Base-by-base conservation (phyloP, 2,329 filamentous ascomycete genomes). In the Nemania bipapillata region DNA sequence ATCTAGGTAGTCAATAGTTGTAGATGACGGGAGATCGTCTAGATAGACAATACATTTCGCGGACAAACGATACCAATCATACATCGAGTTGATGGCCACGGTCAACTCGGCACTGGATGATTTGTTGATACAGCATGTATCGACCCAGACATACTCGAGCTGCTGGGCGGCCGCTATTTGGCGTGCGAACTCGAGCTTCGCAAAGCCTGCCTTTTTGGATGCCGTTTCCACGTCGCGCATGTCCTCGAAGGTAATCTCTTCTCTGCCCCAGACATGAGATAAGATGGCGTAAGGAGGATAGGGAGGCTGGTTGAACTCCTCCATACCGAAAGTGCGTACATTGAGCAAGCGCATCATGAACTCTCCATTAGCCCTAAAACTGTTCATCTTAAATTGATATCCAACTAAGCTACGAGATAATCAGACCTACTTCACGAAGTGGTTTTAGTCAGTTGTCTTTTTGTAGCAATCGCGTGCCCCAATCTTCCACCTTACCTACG, bases 341-440 rank as follows among this genome's bases (percentile, higher is more conserved):
- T 56, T 56, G 35, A 56, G 35, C 12, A 56, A 42, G 17, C 54
- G 11, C 35, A 56, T 56, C 49, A n/a, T n/a, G n/a, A n/a, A n/a
- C n/a, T n/a, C n/a, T n/a, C n/a, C n/a, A n/a, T n/a, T n/a, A n/a
- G n/a, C n/a, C n/a, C n/a, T n/a, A n/a, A n/a, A n/a, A n/a, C n/a
- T n/a, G n/a, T n/a, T n/a, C n/a, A n/a, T n/a, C n/a, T n/a, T n/a
- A n/a, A n/a, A n/a, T n/a, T n/a, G n/a, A n/a, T n/a, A n/a, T n/a
- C n/a, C n/a, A n/a, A n/a, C n/a, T n/a, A n/a, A n/a, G n/a, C n/a
- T n/a, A n/a, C n/a, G n/a, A n/a, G n/a, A n/a, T n/a, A n/a, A n/a
- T n/a, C n/a, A n/a, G n/a, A n/a, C n/a, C n/a, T n/a, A n/a, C n/a
- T n/a, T n/a, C n/a, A n/a, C n/a, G n/a, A n/a, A n/a, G n/a, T n/a